Base-by-base conservation (phyloP, 805 yeast species). In the Yamadazyma sp. region DNA sequence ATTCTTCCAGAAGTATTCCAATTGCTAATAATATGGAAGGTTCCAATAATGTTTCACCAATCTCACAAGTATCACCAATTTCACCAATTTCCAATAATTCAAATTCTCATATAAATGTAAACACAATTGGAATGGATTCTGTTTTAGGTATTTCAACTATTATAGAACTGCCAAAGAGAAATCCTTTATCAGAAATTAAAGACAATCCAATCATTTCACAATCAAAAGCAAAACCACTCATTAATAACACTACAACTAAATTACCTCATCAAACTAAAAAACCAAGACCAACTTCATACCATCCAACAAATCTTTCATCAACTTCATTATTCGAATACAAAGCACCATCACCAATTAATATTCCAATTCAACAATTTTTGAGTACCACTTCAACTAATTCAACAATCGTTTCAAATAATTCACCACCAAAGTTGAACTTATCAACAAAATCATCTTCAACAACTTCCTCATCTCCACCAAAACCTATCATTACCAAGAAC, bases 271-370 rank as follows among this genome's bases (percentile, higher is more conserved):
- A 69, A 8, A 52, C 51, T 31, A 73, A 77, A 55, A 80, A 76
- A 50, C 89, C 87, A 38, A 74, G 95, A 55, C 94, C 95, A 27
- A 84, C 91, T 0, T 83, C 93, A 7, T 85, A 82, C 51, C 89
- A 85, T 52, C 94, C 95, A 12, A 72, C 81, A 5, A 54, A 40
- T 69, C 60, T 64, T 11, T 71, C 76, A 2, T 50, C 69, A 3
- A 53, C 60, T 30, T 58, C 69, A 5, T 31, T 53, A 35, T 48
- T 55, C 4, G 60, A 41, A 10, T 41, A 61, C 38, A 63, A 58
- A 38, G 51, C 57, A 23, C 63, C 64, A 2, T 50, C 63, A 5
- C 62, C 69, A 1, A 47, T 53, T 25, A 58, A 54, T 23, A 31
- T 56, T 13, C 59, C 62, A 4, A 44, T 44, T 9, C 36, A 22